Base-by-base conservation (phyloP, 2,329 filamentous ascomycete genomes). In the Xylariaceae sp. region DNA sequence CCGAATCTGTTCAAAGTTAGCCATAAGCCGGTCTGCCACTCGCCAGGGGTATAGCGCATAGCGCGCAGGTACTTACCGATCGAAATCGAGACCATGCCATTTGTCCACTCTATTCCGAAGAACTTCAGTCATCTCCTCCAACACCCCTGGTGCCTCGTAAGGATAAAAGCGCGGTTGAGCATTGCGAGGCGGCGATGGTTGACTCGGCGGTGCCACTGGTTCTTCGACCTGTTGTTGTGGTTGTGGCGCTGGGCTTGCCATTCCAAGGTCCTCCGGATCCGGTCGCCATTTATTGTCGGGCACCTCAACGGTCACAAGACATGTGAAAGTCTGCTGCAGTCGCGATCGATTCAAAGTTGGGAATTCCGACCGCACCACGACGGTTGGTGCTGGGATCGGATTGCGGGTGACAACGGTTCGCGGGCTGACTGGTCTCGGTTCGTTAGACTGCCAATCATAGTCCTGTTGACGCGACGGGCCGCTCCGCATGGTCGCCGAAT, bases 311-410 rank as follows among this genome's bases (percentile, higher is more conserved):
- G 94, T 97, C 54, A 99, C 83, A 57, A 99, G 78, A 69, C 94
- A 99, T 0, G 94, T 97, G 64, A 99, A 79, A 9, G 90, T 94
- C 73, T 99, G 94, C 73, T 97, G 94, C 71, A 96, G 91, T 54
- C 92, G 88, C 17, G 92, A 97, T 64, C 91, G 84, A 73, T 82
- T 97, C 69, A 99, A 83, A 1, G 94, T 97, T 0, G 94, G 94
- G 71, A 97, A 99, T 74, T 99, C 94, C 71, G 93, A 97, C 60
- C 93, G 89, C 52, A 99, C 89, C 0, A 90, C 96, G n/a, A 99
- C 92, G 0, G 85, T 89, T 0, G 94, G 94, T 4, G 92, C 80
- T 0, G 94, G 92, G 60, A 97, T 97, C 0, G 92, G 91, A 67
- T 96, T 96, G 68, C 88, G 89, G 8, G 86, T 82, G 17, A 88